These are phyloP conservation scores for Fusarium sp. DNA, from an alignment of 2,329 filamentous ascomycete genomes.

Conservation along the genomic window DNA sequence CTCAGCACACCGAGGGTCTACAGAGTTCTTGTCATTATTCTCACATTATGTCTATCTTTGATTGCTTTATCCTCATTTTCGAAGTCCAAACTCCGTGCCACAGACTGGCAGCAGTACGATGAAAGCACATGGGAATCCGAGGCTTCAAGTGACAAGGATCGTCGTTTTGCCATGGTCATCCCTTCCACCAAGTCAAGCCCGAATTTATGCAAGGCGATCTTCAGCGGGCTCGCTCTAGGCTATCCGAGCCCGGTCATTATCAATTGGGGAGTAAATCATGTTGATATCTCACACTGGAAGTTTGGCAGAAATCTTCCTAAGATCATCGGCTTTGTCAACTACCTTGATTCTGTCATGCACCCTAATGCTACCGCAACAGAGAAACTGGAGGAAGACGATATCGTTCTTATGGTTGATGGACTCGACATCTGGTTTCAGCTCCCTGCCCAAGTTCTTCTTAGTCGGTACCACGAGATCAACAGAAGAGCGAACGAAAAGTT, in stretches of 20 bases:
- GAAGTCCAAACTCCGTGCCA: too few species aligned
- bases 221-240: background rate
- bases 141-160: background rate
- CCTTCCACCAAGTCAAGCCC: background rate
- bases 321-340: background rate
- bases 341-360: conserved; percentile 17
- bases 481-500: conserved; percentile 12
- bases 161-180: conserved; percentile 1
- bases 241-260: conserved; percentile 9
- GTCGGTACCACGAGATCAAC: conserved; percentile 26
- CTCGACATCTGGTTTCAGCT: conserved; percentile 24
- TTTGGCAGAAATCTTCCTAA: conserved; percentile 5
- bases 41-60: too few species aligned
- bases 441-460: conserved; percentile 11
- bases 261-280: conserved; percentile 4
- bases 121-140: too few species aligned
- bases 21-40: too few species aligned
- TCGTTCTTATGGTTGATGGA: conserved; percentile 19
- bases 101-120: too few species aligned
- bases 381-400: background rate
- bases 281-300: background rate
- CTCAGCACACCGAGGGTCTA: too few species aligned
- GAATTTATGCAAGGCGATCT: background rate
- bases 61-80: too few species aligned
- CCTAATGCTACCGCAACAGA: conserved; percentile 1